phyloP scores from a whole-genome alignment of 306 rosid genomes.

The Cicer bijugum region DNA sequence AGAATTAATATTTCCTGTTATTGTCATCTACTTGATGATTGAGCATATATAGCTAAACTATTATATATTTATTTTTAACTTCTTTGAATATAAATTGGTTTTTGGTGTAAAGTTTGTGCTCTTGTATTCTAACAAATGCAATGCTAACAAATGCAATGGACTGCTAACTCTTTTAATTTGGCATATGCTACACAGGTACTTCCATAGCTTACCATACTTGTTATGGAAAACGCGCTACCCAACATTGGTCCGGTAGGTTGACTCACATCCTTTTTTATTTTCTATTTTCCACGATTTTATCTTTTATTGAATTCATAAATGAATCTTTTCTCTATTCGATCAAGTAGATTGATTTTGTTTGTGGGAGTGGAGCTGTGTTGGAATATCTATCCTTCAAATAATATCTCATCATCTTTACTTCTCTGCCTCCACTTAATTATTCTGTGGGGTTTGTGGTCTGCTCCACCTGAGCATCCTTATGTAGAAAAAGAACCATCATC shows the following conservation, averaged over 20 bases:
- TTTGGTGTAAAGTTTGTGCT: neutral
- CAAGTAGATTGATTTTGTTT: conserved; percentile 70
- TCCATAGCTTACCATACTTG: conserved; percentile 83
- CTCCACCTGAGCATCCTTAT: conserved; percentile 73
- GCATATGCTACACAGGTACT: conserved; percentile 76
- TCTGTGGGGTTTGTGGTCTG: conserved; percentile 81
- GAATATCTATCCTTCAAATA: conserved; percentile 84
- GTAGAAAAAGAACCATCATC: conserved; percentile 47
- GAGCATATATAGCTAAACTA: neutral
- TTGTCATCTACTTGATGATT: conserved; percentile 21
- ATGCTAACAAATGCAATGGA: conserved; percentile 11
- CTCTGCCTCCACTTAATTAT: conserved; percentile 68
- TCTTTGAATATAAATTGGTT: conserved; percentile 23
- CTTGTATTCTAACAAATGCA: conserved; percentile 19
- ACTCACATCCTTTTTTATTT: conserved; percentile 9
- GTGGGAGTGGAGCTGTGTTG: conserved; percentile 88
- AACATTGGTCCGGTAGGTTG: conserved; percentile 64
- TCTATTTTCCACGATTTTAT: neutral
- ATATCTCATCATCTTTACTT: conserved; percentile 66
- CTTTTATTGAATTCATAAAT: neutral
- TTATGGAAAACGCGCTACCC: conserved; percentile 80
- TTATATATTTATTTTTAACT: neutral
- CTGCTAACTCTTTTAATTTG: conserved; percentile 36
- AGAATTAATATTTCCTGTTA: conserved; percentile 1
- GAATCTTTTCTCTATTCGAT: conserved; percentile 31